A percentile compares a stretch with the other conserved stretches of the same genome.
phyloP scores from a whole-genome alignment of 495 filamentous ascomycete species.

The Tuber melanosporum region DNA sequence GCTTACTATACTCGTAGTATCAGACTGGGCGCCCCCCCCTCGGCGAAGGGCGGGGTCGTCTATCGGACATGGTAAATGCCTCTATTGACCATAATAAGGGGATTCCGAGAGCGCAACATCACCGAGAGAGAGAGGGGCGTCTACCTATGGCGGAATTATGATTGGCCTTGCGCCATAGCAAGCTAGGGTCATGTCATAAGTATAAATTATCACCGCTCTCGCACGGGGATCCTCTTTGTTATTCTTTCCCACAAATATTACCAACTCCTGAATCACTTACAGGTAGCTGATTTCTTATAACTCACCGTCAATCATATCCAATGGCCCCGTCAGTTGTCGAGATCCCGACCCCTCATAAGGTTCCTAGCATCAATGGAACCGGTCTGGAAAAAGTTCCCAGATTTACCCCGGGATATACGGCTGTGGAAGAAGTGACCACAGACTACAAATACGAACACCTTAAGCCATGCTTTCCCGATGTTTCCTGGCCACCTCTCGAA shows the following conservation, averaged over 20 bases:
- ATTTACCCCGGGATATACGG: conserved; percentile 49
- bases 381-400: conserved; percentile 7
- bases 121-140: neutral
- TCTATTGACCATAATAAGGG: neutral
- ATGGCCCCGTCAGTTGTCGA: conserved; percentile 24
- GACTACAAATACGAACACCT: conserved; percentile 55
- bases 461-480: conserved; percentile 52
- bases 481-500: conserved; percentile 51
- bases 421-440: conserved; percentile 44
- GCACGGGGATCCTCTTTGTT: neutral
- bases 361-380: neutral
- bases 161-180: neutral
- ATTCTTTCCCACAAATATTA: neutral
- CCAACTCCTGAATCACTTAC: neutral
- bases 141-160: neutral
- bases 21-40: too few relatives aligned
- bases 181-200: neutral
- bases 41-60: neutral
- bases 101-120: neutral
- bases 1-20: too few relatives aligned
- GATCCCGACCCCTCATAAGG: neutral
- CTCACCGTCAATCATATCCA: neutral
- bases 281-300: neutral
- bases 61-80: neutral
- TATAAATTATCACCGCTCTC: neutral